A percentile compares a stretch with the other conserved stretches of the same genome.
phyloP scores from a whole-genome alignment of 345 rosid species.

The Hibiscus mutabilis region DNA sequence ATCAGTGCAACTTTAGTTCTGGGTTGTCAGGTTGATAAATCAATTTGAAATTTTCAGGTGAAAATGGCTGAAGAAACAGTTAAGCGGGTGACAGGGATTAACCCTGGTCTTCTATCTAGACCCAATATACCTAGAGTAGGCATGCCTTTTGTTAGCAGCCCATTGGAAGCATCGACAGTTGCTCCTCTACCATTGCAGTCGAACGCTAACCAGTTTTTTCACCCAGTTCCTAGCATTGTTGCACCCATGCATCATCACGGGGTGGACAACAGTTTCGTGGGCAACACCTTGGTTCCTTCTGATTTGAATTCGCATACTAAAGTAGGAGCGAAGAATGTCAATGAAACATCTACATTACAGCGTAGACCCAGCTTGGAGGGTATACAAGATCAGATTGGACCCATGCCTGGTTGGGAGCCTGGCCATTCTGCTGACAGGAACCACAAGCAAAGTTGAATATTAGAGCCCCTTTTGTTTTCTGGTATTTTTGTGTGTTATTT shows the following conservation, averaged over 20 bases:
- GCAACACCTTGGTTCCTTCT: conserved; percentile 18
- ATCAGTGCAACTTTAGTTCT: conserved; percentile 9
- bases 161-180: conserved; percentile 22
- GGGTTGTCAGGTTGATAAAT: conserved; percentile 11
- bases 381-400: conserved; percentile 11
- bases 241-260: conserved; percentile 27
- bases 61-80: conserved; percentile 99
- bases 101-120: conserved; percentile 53
- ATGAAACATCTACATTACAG: conserved; percentile 16
- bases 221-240: conserved; percentile 24
- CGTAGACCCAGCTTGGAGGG: conserved; percentile 9
- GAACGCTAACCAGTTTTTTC: conserved; percentile 34
- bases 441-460: conserved; percentile 17
- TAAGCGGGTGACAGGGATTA: conserved; percentile 75
- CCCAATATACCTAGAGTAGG: conserved; percentile 37
- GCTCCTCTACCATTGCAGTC: conserved; percentile 29
- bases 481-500: too few species aligned
- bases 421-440: conserved; percentile 16
- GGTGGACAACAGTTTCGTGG: conserved; percentile 23
- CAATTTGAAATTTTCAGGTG: conserved; percentile 47
- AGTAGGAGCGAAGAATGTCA: conserved; percentile 14
- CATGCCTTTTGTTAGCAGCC: conserved; percentile 32
- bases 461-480: neutral
- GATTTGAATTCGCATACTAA: conserved; percentile 14
- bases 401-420: conserved; percentile 23